These are phyloP conservation scores for Eucalyptus brandiana DNA, from an alignment of 345 rosid species.

Conservation along the genomic window DNA sequence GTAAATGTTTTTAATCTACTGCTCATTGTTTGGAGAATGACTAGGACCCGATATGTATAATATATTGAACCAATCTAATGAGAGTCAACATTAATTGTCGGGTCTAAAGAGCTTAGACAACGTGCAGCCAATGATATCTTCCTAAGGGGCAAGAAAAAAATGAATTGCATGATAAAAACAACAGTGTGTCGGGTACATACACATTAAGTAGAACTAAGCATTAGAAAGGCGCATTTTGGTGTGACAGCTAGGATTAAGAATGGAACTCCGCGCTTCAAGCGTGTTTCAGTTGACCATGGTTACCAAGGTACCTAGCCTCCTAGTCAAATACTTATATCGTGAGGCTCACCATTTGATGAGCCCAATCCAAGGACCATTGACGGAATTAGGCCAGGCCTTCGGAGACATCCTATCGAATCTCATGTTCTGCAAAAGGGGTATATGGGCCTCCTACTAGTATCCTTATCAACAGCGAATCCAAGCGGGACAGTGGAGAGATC, in stretches of 20 bases:
- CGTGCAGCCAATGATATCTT: neutral
- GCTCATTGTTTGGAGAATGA: neutral
- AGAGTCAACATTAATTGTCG: neutral
- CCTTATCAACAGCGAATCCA: neutral
- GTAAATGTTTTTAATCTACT: neutral
- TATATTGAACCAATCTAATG: neutral
- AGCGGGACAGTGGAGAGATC: neutral
- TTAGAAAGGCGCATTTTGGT: neutral
- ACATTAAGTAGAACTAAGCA: neutral
- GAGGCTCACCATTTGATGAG: neutral
- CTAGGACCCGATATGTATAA: neutral
- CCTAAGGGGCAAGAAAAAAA: neutral
- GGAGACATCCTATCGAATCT: neutral
- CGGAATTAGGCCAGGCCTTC: neutral
- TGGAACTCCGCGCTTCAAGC: neutral
- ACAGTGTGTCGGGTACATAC: neutral
- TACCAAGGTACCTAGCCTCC: neutral
- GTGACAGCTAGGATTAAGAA: neutral
- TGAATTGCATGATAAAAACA: neutral
- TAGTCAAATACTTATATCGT: neutral
- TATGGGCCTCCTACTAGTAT: neutral
- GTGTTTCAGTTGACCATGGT: neutral
- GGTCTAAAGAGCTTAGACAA: neutral
- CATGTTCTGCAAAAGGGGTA: neutral
- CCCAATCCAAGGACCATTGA: too few relatives aligned